These are phyloP conservation scores for Huntiella omanensis DNA, from an alignment of 2,329 filamentous ascomycete species.

Conservation along the genomic window DNA sequence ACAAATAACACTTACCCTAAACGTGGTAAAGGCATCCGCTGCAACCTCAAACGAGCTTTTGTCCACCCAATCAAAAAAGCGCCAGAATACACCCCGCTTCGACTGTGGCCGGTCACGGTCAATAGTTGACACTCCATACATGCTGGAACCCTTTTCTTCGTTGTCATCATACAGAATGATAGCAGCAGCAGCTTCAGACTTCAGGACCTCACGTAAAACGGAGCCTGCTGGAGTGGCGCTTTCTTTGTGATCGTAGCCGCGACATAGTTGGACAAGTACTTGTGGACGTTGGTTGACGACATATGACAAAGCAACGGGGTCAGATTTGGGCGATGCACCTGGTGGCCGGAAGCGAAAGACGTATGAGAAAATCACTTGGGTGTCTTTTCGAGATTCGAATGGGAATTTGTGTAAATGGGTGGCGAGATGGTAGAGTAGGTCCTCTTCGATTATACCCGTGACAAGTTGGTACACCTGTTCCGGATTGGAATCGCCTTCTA, in stretches of 20 bases:
- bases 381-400: slow-evolving; percentile 92
- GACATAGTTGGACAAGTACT: slow-evolving; percentile 72
- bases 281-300: slow-evolving; percentile 74
- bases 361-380: slow-evolving; percentile 88
- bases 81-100: slow-evolving; percentile 83
- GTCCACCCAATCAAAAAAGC: slow-evolving; percentile 94
- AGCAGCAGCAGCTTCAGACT: slow-evolving; percentile 77
- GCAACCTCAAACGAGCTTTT: slow-evolving; percentile 91
- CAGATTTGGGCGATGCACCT: slow-evolving; percentile 44
- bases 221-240: slow-evolving; percentile 83
- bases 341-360: slow-evolving; percentile 75
- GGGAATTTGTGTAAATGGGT: slow-evolving; percentile 67
- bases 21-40: slow-evolving; percentile 93
- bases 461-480: slow-evolving; percentile 80
- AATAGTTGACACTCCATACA: slow-evolving; percentile 59
- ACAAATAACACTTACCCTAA: slow-evolving; percentile 43
- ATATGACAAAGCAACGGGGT: slow-evolving; percentile 73
- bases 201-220: slow-evolving; percentile 70
- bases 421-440: slow-evolving; percentile 70
- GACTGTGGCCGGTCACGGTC: slow-evolving; percentile 57
- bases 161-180: slow-evolving; percentile 88
- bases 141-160: slow-evolving; percentile 46
- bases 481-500: slow-evolving; percentile 70
- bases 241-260: slow-evolving; percentile 75
- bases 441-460: slow-evolving; percentile 68